Evolutionary conservation across 2,329 filamentous ascomycete species (phyloP), one percentile per base, ranked within the genome.

Genomic region (Paracamarosporium sp.): DNA sequence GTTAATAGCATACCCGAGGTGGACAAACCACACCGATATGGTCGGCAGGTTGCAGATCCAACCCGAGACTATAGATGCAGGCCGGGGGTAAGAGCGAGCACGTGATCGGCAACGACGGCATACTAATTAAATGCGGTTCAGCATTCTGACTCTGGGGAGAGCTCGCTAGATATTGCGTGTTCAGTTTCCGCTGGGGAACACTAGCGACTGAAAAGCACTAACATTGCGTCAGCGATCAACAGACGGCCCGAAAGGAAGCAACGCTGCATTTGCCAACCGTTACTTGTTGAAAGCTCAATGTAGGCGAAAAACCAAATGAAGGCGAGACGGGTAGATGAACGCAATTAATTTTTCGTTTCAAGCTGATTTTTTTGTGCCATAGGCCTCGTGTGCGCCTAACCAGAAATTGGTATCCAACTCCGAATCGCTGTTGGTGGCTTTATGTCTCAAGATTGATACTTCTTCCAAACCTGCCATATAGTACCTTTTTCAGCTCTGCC

Each of bases 401-500:
- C 38, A 38, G 50, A 52, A 52, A 36, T n/a, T 13, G 20, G 25
- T 45, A 27, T 36, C 50, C 40, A 51, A 51, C 36, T n/a, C 48
- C 48, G 36, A 17, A n/a, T 20, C 11, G 13, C 25, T 36, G 36
- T 51, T 35, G 31, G 43, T 50, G 45, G 33, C 45, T 50, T 41
- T 41, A 95, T 67, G 90, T 92, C 79, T 99, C 95, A 64, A 98
- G 83, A 79, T 99, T 99, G 83, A 99, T 99, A 76, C 93, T 96
- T 77, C 91, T 88, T 55, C 95, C 95, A 79, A 99, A 99, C 61
- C 96, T 88, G 31, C 93, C 93, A 79, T 99, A 99, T 60, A 99
- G 81, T 61, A 91, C 88, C 57, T 96, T 90, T 83, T 99, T 99
- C 63, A 99, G 83, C 76, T 90, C 84, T 61, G 88, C 86, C 91